Evolutionary conservation across 495 filamentous ascomycete genomes (phyloP), one percentile per base, ranked within the genome.

Genomic region (Patellaria atrata): DNA sequence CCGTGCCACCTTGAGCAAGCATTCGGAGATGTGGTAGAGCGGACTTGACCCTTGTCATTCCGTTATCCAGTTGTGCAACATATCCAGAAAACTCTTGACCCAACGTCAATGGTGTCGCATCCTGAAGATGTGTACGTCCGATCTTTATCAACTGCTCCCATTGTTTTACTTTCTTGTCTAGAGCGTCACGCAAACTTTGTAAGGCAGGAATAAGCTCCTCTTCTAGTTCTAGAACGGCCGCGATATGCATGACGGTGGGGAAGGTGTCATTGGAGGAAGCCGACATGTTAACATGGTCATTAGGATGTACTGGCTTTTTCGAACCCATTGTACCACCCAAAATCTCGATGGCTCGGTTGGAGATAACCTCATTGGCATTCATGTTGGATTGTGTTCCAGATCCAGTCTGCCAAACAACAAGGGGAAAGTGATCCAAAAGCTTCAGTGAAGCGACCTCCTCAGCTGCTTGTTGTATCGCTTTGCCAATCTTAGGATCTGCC

Each of bases 291-390:
- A 97, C 89, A 59, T 97, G 89, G 63, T 97, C 89, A 60, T 97
- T 97, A 39, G 89, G 89, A 65, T 97, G 89, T 24, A 97, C 89
- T 19, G 89, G 89, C 67, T 89, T 92, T 74, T 97, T 97, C 61
- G 67, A 72, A 36, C 89, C 89, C 78, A 85, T 94, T 44, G 66
- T 72, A 44, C 89, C 89, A 38, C 89, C 89, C 11, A 97, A 68
- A 38, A 97, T 89, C 65, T 97, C 91, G 58, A 97, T 97, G 26
- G 89, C 89, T 40, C 89, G 83, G 71, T 97, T 97, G 40, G 87
- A 94, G 62, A 97, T 97, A 57, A 97, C 89, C 63, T 97, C 89
- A 62, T 97, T 97, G 56, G 89, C 86, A 68, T 97, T 97, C 89
- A 97, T 97, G 73, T 97, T 97, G 55, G 85, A 93, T 65, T 97